Conservation (phyloP, 805 yeast genomes). For the Candida silvicultrix region DNA sequence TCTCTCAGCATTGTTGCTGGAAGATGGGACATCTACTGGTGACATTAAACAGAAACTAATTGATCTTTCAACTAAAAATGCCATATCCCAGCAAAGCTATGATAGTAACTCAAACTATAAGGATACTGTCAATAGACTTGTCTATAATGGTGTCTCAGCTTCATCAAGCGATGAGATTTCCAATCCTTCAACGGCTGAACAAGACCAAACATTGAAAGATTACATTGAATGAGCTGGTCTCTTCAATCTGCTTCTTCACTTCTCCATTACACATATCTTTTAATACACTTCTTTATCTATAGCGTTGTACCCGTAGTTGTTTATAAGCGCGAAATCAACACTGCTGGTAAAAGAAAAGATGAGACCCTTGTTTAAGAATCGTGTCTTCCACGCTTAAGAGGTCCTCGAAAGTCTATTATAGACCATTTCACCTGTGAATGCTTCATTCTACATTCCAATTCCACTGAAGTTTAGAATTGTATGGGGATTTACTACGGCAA, state of each 20-base stretch:
- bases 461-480: too few relatives aligned
- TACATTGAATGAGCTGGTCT: background rate
- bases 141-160: conserved; percentile 20
- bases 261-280: background rate
- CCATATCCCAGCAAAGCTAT: conserved; percentile 26
- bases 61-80: conserved; percentile 36
- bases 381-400: too few relatives aligned
- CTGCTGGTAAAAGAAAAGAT: too few relatives aligned
- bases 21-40: conserved; percentile 34
- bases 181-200: background rate
- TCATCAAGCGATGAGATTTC: background rate
- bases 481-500: too few relatives aligned
- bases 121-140: conserved; percentile 54
- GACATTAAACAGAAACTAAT: conserved; percentile 23
- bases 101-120: conserved; percentile 14
- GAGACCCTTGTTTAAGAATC: too few relatives aligned
- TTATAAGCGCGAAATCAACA: too few relatives aligned
- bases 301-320: too few relatives aligned
- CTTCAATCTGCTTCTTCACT: background rate
- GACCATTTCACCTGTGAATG: too few relatives aligned
- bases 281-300: too few relatives aligned
- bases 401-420: too few relatives aligned
- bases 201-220: background rate
- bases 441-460: too few relatives aligned
- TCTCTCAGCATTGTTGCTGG: conserved; percentile 44